Evolutionary conservation across 768 basidiomycete genomes (phyloP).

Genomic region (Tubosaeta sp.): DNA sequence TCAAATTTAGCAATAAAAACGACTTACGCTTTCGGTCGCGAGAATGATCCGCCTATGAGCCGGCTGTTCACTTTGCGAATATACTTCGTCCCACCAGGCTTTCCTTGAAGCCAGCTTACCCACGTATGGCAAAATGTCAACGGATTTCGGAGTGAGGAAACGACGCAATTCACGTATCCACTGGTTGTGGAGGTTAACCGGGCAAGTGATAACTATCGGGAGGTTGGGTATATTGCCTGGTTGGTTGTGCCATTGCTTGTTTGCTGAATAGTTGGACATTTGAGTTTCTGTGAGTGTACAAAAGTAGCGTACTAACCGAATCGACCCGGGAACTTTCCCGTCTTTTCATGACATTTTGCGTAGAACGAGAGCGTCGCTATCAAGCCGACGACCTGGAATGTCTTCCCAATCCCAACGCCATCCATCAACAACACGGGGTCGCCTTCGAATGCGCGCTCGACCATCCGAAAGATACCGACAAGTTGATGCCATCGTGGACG

Average conservation of each 20-base stretch:
- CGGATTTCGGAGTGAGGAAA: no score
- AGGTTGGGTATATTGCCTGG: neutral
- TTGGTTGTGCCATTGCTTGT: neutral
- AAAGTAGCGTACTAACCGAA: no score
- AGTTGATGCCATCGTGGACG: constrained; percentile 18
- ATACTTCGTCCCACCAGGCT: neutral
- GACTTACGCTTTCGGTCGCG: neutral
- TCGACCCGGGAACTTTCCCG: constrained; percentile 1
- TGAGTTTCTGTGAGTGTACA: no score
- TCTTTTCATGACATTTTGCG: no score
- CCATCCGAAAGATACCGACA: constrained; percentile 15
- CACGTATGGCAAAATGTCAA: constrained; percentile 1
- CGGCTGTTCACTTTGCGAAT: no score
- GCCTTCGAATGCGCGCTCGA: neutral
- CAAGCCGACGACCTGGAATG: constrained; percentile 15
- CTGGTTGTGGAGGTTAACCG: neutral
- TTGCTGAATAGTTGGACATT: no score
- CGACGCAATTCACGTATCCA: neutral
- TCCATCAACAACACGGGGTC: constrained; percentile 21
- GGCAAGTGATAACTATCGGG: neutral
- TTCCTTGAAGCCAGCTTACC: neutral
- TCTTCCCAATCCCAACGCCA: constrained; percentile 22
- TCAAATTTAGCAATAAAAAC: no score
- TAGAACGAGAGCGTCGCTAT: constrained; percentile 13
- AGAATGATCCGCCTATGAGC: neutral